phyloP scores from a whole-genome alignment of 768 basidiomycete genomes.

The Panaeolus cyanescens region DNA sequence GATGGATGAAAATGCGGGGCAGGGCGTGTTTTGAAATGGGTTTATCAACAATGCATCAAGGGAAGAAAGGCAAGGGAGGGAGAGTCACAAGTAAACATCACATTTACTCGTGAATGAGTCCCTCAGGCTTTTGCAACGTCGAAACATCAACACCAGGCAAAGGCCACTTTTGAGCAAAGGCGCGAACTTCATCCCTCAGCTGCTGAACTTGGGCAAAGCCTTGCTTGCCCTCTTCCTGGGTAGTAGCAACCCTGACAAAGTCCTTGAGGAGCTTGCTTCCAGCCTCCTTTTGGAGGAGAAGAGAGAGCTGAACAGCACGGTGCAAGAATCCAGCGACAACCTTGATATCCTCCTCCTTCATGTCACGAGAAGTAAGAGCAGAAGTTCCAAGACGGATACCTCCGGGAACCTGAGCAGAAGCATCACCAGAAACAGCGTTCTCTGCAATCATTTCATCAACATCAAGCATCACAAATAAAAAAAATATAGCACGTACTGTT shows the following conservation, averaged over 20 bases:
- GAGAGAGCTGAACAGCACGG: conserved; percentile 90
- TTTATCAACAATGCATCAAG: conserved; percentile 9
- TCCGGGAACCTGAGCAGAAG: conserved; percentile 93
- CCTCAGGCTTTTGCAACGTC: conserved; percentile 56
- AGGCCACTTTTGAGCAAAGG: conserved; percentile 88
- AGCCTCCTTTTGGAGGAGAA: conserved; percentile 91
- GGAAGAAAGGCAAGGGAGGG: conserved; percentile 34
- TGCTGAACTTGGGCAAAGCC: conserved; percentile 72
- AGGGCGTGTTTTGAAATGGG: no score
- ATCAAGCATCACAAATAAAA: neutral
- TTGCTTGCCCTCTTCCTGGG: conserved; percentile 65
- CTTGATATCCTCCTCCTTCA: conserved; percentile 87
- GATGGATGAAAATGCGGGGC: no score
- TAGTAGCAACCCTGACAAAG: conserved; percentile 83
- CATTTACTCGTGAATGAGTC: conserved; percentile 56
- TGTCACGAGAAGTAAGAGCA: conserved; percentile 92
- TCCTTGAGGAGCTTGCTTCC: conserved; percentile 95
- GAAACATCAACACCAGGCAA: conserved; percentile 79
- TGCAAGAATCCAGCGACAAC: conserved; percentile 89
- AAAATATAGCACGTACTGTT: conserved; percentile 63
- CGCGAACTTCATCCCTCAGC: conserved; percentile 77
- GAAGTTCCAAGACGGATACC: conserved; percentile 97
- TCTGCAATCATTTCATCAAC: conserved; percentile 44
- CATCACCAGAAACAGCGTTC: conserved; percentile 97
- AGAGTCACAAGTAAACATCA: neutral